phyloP scores from a whole-genome alignment of 1,284 basidiomycete genomes.

The Pisolithus thermaeus region DNA sequence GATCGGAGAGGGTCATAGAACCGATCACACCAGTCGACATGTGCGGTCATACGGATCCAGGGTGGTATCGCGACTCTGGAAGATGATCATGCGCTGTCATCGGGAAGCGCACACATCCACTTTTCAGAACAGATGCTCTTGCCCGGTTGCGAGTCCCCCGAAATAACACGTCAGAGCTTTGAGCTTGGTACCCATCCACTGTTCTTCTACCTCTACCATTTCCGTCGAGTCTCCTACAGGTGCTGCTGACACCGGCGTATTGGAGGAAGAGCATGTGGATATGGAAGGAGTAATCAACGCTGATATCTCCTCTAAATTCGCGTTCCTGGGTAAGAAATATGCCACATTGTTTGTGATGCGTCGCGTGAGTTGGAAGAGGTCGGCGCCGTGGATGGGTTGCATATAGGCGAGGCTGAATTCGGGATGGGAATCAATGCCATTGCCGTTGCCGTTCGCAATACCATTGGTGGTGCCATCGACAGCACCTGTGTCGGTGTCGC shows the following conservation, averaged over 20 bases:
- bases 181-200: conserved; percentile 82
- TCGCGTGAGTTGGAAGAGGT: conserved; percentile 73
- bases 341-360: conserved; percentile 77
- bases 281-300: conserved; percentile 34
- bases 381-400: conserved; percentile 73
- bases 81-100: too few relatives aligned
- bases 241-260: conserved; percentile 6
- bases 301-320: conserved; percentile 69
- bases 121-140: conserved; percentile 50
- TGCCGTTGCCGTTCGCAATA: conserved; percentile 5
- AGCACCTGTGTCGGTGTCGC: conserved; percentile 7
- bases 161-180: conserved; percentile 83
- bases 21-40: too few relatives aligned
- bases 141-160: conserved; percentile 64
- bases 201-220: conserved; percentile 78
- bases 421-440: conserved; percentile 33
- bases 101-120: neutral
- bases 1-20: too few relatives aligned
- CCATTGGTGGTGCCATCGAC: neutral
- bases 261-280: neutral
- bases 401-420: conserved; percentile 70
- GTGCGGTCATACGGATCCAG: neutral
- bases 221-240: conserved; percentile 31
- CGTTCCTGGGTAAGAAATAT: conserved; percentile 87
- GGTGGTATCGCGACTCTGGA: neutral